phyloP scores from a whole-genome alignment of 179 eudicot genomes.

The Nepenthes alata region DNA sequence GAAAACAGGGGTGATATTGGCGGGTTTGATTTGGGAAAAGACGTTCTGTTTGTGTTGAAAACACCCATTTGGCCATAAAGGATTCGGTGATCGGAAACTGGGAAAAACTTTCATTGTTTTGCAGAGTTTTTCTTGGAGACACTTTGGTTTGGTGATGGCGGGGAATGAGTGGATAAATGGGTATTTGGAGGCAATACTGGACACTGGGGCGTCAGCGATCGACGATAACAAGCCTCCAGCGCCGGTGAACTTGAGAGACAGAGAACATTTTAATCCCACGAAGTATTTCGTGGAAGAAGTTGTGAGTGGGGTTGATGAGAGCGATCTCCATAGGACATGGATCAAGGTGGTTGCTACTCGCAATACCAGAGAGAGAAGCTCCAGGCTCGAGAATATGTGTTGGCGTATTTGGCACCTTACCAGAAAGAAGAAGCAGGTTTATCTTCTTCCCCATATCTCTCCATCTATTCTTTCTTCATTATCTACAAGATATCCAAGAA shows the following conservation, averaged over 20 bases:
- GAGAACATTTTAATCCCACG: slow-evolving; percentile 46
- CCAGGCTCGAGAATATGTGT: slow-evolving; percentile 69
- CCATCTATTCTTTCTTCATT: not conserved
- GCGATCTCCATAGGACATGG: slow-evolving; percentile 64
- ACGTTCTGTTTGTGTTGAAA: too few species aligned
- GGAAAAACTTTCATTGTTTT: too few species aligned
- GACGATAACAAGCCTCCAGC: slow-evolving; percentile 24
- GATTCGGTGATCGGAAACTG: too few species aligned
- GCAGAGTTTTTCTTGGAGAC: too few species aligned
- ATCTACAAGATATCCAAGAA: not conserved
- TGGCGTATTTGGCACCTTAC: slow-evolving; percentile 86
- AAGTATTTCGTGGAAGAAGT: slow-evolving; percentile 73
- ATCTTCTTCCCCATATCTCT: not conserved
- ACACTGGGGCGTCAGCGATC: slow-evolving; percentile 36
- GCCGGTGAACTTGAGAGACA: slow-evolving; percentile 10
- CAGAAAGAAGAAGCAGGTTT: slow-evolving; percentile 65
- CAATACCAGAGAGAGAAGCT: slow-evolving; percentile 49
- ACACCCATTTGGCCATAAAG: too few species aligned
- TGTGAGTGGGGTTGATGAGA: slow-evolving; percentile 57
- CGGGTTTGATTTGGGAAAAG: too few species aligned
- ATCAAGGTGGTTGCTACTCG: slow-evolving; percentile 70
- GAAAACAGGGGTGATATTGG: too few species aligned
- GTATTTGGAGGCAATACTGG: slow-evolving; percentile 61
- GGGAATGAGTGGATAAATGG: slow-evolving; percentile 86
- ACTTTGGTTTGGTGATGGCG: slow-evolving; percentile 24